Base-by-base conservation (phyloP, 805 yeast species). In the Lipomyces sp. region DNA sequence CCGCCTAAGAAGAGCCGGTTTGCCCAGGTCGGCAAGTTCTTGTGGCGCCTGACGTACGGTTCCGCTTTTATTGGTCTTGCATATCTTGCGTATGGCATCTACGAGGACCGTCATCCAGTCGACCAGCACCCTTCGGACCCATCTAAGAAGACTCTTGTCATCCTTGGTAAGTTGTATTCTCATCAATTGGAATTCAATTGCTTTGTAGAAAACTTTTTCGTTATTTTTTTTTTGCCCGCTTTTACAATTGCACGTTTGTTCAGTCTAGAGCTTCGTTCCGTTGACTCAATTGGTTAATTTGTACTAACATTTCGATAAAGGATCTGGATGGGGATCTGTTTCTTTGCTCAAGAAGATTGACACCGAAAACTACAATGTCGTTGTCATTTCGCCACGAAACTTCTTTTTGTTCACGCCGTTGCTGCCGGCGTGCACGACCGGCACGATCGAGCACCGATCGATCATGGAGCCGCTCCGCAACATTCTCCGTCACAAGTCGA, bases 261-360 rank as follows among this genome's bases (percentile, higher is more conserved):
- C n/a, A n/a, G n/a, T n/a, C n/a, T n/a, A n/a, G n/a, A 10, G 8
- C 39, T 35, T 35, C 15, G 39, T 39, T 18, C 18, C 48, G 5
- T 39, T 15, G 18, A 42, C 48, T 42, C 48, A 7, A 11, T 24
- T 24, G 24, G 24, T 2, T 24, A 42, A 42, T 32, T 34, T n/a
- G 30, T 34, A 37, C 56, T 39, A 37, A 53, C 56, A 34, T 8
- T 34, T 59, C 50, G 13, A 32, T 32, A 15, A 37, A 62, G 96
- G 96, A 69, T 87, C 97, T 30, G 98, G 98, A 63, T 93, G 98
- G 98, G 98, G 97, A 67, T 86, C 96, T 11, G 88, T 93, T 62
- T 87, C 97, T 5, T 80, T 92, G 68, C 83, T 93, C 79, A 91
- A 90, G 81, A 85, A 87, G 76, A 82, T 93, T 77, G 97, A 93